Evolutionary conservation across 768 basidiomycete species (phyloP).

Genomic region (Lactarius sanguifluus): DNA sequence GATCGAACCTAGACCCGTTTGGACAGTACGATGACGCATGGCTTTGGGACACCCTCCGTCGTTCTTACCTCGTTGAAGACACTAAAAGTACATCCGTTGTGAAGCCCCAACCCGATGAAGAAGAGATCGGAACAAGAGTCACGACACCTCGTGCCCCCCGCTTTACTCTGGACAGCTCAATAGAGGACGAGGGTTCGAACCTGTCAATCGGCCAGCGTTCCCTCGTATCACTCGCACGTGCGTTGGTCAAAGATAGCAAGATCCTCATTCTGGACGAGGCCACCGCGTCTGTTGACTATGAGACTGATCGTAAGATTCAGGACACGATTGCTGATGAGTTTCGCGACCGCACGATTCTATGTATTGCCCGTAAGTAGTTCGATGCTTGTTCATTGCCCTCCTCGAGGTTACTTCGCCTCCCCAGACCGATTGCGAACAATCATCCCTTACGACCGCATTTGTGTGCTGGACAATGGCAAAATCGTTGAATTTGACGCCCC

Average conservation of each 20-base stretch:
- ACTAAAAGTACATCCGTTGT: constrained; percentile 32
- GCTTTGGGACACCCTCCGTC: constrained; percentile 88
- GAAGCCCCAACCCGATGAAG: constrained; percentile 36
- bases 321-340: constrained; percentile 86
- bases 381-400: too few species aligned
- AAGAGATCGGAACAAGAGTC: constrained; percentile 36
- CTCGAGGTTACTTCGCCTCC: neutral
- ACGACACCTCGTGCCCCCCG: constrained; percentile 35
- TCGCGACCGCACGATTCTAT: constrained; percentile 78
- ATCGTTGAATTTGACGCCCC: constrained; percentile 90
- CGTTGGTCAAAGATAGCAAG: constrained; percentile 80
- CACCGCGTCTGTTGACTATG: constrained; percentile 85
- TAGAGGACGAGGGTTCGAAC: constrained; percentile 87
- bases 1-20: constrained; percentile 91
- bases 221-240: constrained; percentile 83
- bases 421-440: constrained; percentile 84
- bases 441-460: constrained; percentile 83
- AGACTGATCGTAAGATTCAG: constrained; percentile 90
- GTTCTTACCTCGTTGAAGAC: constrained; percentile 76
- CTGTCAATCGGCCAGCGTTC: constrained; percentile 80
- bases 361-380: constrained; percentile 71
- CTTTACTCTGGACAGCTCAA: constrained; percentile 77
- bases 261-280: constrained; percentile 91
- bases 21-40: constrained; percentile 72
- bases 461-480: constrained; percentile 78